Evolutionary conservation across 441 rosid genomes (phyloP).

Genomic region (Macaranga tanarius): DNA sequence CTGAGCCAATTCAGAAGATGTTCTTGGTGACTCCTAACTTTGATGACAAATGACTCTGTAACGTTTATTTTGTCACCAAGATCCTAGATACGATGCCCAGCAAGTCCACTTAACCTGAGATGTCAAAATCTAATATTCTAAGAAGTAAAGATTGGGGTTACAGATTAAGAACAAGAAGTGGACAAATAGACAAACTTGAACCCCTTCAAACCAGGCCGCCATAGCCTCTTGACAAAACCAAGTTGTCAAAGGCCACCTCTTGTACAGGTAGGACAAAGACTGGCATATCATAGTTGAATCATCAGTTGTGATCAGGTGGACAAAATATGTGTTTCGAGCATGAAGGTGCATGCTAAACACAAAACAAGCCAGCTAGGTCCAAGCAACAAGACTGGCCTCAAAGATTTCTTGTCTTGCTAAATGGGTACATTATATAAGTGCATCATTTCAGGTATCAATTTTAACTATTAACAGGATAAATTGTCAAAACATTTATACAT

Average conservation of each 20-base stretch:
- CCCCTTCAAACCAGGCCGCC: constrained; percentile 21
- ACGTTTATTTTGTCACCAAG: constrained; percentile 11
- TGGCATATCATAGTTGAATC: background rate
- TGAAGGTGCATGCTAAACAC: constrained; percentile 6
- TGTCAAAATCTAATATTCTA: constrained; percentile 20
- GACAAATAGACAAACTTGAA: constrained; percentile 18
- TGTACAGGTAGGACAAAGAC: constrained; percentile 25
- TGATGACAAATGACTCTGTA: constrained; percentile 1
- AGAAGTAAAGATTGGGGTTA: background rate
- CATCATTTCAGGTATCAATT: constrained; percentile 5
- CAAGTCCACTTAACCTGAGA: constrained; percentile 1
- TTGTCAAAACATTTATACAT: background rate
- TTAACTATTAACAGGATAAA: background rate
- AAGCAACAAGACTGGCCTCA: constrained; percentile 9
- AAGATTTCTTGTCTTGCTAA: constrained; percentile 14
- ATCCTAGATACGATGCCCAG: constrained; percentile 13
- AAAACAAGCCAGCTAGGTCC: constrained; percentile 21
- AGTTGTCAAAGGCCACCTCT: constrained; percentile 32
- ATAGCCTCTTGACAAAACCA: constrained; percentile 23
- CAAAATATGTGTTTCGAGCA: constrained; percentile 2
- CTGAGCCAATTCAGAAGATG: background rate
- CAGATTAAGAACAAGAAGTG: constrained; percentile 13
- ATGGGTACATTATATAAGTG: constrained; percentile 13
- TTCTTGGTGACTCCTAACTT: constrained; percentile 2
- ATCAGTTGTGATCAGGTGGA: background rate